These are phyloP conservation scores for Tetracladium setigerum DNA, from an alignment of 495 filamentous ascomycete genomes.

Conservation along the genomic window DNA sequence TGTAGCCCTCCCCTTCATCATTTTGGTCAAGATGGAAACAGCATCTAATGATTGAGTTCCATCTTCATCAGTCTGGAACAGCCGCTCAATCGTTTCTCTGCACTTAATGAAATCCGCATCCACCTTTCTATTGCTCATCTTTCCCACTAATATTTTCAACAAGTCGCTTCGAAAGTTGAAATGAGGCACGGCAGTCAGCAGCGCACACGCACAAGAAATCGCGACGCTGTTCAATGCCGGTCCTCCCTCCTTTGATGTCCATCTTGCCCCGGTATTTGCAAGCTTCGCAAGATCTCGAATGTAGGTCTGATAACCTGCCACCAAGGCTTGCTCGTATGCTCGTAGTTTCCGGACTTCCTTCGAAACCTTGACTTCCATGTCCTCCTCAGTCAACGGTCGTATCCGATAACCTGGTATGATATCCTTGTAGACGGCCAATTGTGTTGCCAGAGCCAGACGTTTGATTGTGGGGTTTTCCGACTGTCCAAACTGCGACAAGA, in stretches of 20 bases:
- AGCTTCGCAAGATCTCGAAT: conserved; percentile 60
- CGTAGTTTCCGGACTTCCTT: conserved; percentile 83
- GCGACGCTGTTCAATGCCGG: conserved; percentile 57
- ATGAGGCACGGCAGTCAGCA: conserved; percentile 76
- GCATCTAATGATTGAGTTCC: conserved; percentile 82
- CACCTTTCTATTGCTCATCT: conserved; percentile 58
- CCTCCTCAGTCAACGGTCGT: conserved; percentile 67
- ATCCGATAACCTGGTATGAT: conserved; percentile 94
- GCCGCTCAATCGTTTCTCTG: conserved; percentile 64
- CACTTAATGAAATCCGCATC: conserved; percentile 75
- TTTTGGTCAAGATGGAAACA: conserved; percentile 76
- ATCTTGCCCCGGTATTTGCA: conserved; percentile 41
- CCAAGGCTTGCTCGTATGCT: conserved; percentile 73
- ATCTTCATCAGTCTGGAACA: conserved; percentile 85
- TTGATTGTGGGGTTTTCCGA: conserved; percentile 64
- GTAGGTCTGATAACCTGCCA: conserved; percentile 76
- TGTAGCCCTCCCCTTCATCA: conserved; percentile 86
- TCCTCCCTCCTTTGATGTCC: conserved; percentile 21
- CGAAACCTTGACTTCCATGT: conserved; percentile 68
- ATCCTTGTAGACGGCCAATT: conserved; percentile 90
- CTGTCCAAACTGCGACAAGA: conserved; percentile 65
- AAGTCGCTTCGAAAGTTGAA: conserved; percentile 93
- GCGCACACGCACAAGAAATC: conserved; percentile 72
- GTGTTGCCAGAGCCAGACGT: conserved; percentile 76
- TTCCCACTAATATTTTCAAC: conserved; percentile 76